Percentiles rank a stretch among this genome's conserved stretches.
These are phyloP conservation scores for Ailanthus altissimus DNA, from an alignment of 345 rosid species.

Conservation along the genomic window DNA sequence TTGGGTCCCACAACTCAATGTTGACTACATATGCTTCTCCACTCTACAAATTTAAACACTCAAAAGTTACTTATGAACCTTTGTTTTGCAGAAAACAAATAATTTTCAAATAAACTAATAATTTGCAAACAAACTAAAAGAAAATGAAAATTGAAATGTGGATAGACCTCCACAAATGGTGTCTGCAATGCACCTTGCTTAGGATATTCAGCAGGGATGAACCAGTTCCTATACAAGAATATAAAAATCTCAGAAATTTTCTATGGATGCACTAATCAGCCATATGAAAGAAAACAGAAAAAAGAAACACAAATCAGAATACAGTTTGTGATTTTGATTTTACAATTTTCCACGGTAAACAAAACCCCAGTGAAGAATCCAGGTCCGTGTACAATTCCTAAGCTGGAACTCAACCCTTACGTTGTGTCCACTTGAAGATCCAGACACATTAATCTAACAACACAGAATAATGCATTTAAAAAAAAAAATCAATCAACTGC, in stretches of 20 bases:
- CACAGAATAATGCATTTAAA: not conserved
- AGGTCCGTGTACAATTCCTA: slow-evolving; percentile 49
- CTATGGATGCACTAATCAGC: not conserved
- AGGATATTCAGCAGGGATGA: slow-evolving; percentile 46
- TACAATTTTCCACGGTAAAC: slow-evolving; percentile 52
- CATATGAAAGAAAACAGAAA: not conserved
- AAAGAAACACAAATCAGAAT: not conserved
- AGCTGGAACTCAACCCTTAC: slow-evolving; percentile 63
- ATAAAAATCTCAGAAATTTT: slow-evolving; percentile 1
- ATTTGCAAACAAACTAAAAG: slow-evolving; percentile 9
- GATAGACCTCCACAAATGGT: slow-evolving; percentile 45
- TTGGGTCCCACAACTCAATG: slow-evolving; percentile 56
- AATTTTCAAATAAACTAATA: slow-evolving; percentile 17
- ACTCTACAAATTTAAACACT: slow-evolving; percentile 34
- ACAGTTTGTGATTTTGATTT: slow-evolving; percentile 21
- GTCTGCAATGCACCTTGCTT: slow-evolving; percentile 63
- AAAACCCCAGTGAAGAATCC: slow-evolving; percentile 73
- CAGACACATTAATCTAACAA: slow-evolving; percentile 46
- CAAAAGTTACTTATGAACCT: not conserved
- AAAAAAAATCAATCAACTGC: slow-evolving; percentile 13
- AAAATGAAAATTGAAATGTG: slow-evolving; percentile 4
- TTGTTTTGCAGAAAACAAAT: not conserved
- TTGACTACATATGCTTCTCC: slow-evolving; percentile 45
- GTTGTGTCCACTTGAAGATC: slow-evolving; percentile 42
- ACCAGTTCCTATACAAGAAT: slow-evolving; percentile 48